phyloP scores from a whole-genome alignment of 2,329 filamentous ascomycete genomes.

The Aspergillus hiratsukae region DNA sequence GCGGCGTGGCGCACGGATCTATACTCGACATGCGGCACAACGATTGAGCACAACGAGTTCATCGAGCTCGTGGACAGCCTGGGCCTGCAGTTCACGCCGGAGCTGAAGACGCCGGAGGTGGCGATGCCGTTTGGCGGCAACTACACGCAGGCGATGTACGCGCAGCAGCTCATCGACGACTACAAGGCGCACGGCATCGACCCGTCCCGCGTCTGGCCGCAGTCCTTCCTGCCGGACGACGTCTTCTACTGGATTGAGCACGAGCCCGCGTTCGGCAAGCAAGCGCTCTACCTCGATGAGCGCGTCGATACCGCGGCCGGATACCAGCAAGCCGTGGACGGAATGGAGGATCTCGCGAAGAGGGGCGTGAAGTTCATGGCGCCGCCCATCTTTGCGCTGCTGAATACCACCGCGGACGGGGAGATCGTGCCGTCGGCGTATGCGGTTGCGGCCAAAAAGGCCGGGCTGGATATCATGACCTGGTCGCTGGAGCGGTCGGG shows the following conservation, averaged over 20 bases:
- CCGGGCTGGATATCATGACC: slow-evolving; percentile 14
- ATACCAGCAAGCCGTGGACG: slow-evolving; percentile 10
- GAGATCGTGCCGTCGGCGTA: slow-evolving; percentile 16
- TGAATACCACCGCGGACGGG: slow-evolving; percentile 14
- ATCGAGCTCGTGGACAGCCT: slow-evolving; percentile 14
- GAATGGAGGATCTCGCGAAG: slow-evolving; percentile 7
- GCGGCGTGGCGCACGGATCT: slow-evolving; percentile 14
- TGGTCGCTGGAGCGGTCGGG: slow-evolving; percentile 18
- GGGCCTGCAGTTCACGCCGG: slow-evolving; percentile 16
- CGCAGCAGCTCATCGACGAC: slow-evolving; percentile 18
- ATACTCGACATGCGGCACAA: slow-evolving; percentile 15
- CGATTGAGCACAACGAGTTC: slow-evolving; percentile 15
- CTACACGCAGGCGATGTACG: slow-evolving; percentile 16
- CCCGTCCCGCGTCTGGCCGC: slow-evolving; percentile 15
- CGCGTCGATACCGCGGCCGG: slow-evolving; percentile 13
- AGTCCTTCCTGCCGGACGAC: slow-evolving; percentile 17
- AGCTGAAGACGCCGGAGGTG: slow-evolving; percentile 15
- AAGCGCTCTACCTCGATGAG: slow-evolving; percentile 16
- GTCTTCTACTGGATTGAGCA: slow-evolving; percentile 17
- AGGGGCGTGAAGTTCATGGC: slow-evolving; percentile 15
- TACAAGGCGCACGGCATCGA: slow-evolving; percentile 15
- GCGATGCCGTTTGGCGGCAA: slow-evolving; percentile 15
- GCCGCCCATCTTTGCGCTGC: slow-evolving; percentile 14
- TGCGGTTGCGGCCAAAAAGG: slow-evolving; percentile 11
- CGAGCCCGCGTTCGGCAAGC: slow-evolving; percentile 15